Conservation (phyloP, 192 early-diverging fungal genomes). For the Allomyces macrogynus region DNA sequence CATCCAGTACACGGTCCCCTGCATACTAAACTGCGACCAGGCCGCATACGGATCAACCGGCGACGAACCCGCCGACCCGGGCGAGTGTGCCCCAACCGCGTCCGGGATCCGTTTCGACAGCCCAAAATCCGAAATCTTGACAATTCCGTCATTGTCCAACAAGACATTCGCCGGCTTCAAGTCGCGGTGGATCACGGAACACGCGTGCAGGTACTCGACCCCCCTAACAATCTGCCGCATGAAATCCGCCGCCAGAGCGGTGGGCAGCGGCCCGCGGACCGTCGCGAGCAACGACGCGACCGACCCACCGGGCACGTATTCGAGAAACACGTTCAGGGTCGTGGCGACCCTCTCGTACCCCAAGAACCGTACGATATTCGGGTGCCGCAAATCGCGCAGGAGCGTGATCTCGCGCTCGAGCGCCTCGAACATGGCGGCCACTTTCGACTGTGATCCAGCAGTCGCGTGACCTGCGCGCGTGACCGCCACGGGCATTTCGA, state of each 20-base stretch:
- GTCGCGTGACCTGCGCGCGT: constrained; percentile 12
- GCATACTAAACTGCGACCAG: constrained; percentile 9
- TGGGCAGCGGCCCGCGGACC: constrained; percentile 48
- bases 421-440: constrained; percentile 22
- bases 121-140: constrained; percentile 61
- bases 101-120: constrained; percentile 62
- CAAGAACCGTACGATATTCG: constrained; percentile 43
- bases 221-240: constrained; percentile 11
- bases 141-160: not conserved
- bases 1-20: constrained; percentile 83
- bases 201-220: not conserved
- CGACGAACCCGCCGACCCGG: too few species aligned
- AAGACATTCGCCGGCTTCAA: not conserved
- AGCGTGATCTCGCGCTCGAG: constrained; percentile 54
- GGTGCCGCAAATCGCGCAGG: constrained; percentile 33
- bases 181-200: not conserved
- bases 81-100: not conserved
- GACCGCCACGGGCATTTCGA: constrained; percentile 26
- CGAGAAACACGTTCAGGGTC: constrained; percentile 79
- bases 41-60: too few species aligned
- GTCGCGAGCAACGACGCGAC: constrained; percentile 51
- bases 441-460: constrained; percentile 5
- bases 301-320: constrained; percentile 89
- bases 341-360: constrained; percentile 51
- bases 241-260: constrained; percentile 48